Base-by-base conservation (phyloP, 2,329 filamentous ascomycete genomes). In the Didymosphaeria variabile region DNA sequence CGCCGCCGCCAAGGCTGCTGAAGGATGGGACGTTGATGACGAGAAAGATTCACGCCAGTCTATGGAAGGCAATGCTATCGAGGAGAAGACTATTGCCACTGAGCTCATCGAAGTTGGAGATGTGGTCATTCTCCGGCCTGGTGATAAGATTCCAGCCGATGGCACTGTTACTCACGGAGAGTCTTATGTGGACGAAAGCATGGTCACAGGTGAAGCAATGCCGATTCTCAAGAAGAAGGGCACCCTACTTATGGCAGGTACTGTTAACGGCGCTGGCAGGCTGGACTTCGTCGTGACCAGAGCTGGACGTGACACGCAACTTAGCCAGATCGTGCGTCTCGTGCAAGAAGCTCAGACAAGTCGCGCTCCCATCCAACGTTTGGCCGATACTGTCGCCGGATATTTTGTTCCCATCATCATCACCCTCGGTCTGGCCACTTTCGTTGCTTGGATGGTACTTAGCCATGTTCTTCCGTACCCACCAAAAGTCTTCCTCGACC, bases 131-230 rank as follows among this genome's bases (percentile, higher is more conserved):
- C 86, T 99, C 58, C 91, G 93, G 58, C 95, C 95, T 7, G 95
- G 95, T 57, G 95, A 98, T 81, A 98, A 98, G 82, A 93, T 99
- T 60, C 94, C 95, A 1, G 94, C 94, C 1, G 95, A 99, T 75
- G 95, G 95, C 51, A 85, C 88, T 9, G 87, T 99, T 55, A 92
- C 93, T 58, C 88, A 91, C 56, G 95, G 95, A 34, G 92, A 97
- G 79, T 97, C 93, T 38, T 97, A 96, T 72, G 88, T 97, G 23
- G 93, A 99, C 68, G 95, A 99, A 80, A 97, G 93, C 75, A 98
- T 98, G 94, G 94, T 99, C 52, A 99, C 95, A 6, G 95, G 95
- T 67, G 95, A 99, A 81, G 91, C 95, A 2, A 94, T 97, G 86
- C 94, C 95, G 0, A 93, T 98, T 38, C 88, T 93, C 71, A 99